Evolutionary conservation across 2,329 filamentous ascomycete genomes (phyloP).

Genomic region (Cadophora malorum): DNA sequence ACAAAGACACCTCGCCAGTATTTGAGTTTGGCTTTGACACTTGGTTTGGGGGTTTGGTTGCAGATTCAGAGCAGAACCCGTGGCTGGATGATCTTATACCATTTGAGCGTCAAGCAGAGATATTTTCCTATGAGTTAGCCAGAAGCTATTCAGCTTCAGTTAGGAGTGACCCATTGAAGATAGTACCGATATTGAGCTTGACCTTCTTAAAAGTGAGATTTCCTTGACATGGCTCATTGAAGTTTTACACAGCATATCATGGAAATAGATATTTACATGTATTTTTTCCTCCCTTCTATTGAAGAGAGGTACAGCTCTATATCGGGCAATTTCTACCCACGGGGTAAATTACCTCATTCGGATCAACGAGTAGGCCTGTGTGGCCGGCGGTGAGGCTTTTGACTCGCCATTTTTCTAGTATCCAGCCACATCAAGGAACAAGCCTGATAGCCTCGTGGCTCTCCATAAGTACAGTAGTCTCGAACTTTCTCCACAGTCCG

Average conservation of each 20-base stretch:
- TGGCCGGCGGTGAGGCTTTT: conserved; percentile 3
- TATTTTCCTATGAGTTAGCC: background rate
- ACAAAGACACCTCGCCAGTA: background rate
- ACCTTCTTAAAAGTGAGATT: no score
- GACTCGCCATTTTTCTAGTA: background rate
- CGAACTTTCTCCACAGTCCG: conserved; percentile 1
- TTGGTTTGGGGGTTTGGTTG: background rate
- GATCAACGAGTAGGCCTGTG: background rate
- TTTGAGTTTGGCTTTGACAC: background rate
- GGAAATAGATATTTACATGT: no score
- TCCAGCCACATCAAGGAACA: background rate
- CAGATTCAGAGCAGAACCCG: background rate
- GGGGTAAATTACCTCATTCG: conserved; percentile 5
- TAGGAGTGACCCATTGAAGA: background rate
- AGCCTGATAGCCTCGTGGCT: background rate
- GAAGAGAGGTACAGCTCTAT: background rate
- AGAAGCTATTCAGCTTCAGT: background rate
- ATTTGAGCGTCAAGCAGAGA: background rate
- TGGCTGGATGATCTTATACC: background rate
- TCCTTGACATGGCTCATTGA: no score
- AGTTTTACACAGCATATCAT: no score
- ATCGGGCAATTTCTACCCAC: background rate
- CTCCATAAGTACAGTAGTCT: background rate
- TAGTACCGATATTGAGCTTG: no score
- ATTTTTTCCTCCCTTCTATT: no score